Evolutionary conservation across 1,284 basidiomycete species (phyloP).

Genomic region (Stygiomarasmius scandens): DNA sequence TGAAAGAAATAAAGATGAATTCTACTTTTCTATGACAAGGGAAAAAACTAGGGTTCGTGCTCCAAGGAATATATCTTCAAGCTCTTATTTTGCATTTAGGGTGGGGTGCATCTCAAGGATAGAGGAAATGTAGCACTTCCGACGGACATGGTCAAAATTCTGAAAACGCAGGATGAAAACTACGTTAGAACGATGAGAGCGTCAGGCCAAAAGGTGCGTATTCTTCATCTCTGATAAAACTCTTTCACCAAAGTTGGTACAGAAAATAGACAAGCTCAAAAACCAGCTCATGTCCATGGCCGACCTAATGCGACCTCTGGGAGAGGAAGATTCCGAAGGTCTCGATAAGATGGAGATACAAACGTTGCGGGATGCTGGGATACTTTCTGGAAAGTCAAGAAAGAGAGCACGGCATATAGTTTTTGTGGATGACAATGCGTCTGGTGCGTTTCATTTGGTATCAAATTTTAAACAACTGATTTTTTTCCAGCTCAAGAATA

Average conservation of each 20-base stretch:
- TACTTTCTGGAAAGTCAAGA: conserved; percentile 43
- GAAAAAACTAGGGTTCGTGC: conserved; percentile 72
- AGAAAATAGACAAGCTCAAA: conserved; percentile 86
- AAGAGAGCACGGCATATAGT: conserved; percentile 62
- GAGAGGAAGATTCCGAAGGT: conserved; percentile 28
- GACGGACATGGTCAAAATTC: conserved; percentile 88
- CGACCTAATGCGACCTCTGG: conserved; percentile 52
- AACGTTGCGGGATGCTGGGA: conserved; percentile 67
- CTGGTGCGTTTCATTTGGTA: conserved; percentile 50
- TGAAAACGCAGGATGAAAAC: conserved; percentile 96
- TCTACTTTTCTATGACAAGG: conserved; percentile 96
- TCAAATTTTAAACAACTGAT: conserved; percentile 22
- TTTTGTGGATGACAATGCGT: conserved; percentile 71
- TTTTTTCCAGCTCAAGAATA: conserved; percentile 14
- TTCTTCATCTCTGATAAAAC: conserved; percentile 1
- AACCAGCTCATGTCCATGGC: conserved; percentile 64
- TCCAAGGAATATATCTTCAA: background rate
- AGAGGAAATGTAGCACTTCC: conserved; percentile 84
- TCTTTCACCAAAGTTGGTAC: conserved; percentile 1
- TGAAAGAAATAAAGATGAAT: conserved; percentile 97
- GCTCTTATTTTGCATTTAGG: conserved; percentile 39
- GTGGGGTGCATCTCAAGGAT: conserved; percentile 84
- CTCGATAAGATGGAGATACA: conserved; percentile 68
- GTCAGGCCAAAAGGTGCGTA: conserved; percentile 76
- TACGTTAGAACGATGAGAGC: conserved; percentile 88